A percentile compares a stretch with the other conserved stretches of the same genome.
Evolutionary conservation across 2,329 filamentous ascomycete genomes (phyloP).

Genomic region (Nannizziopsis arthrosporioides): DNA sequence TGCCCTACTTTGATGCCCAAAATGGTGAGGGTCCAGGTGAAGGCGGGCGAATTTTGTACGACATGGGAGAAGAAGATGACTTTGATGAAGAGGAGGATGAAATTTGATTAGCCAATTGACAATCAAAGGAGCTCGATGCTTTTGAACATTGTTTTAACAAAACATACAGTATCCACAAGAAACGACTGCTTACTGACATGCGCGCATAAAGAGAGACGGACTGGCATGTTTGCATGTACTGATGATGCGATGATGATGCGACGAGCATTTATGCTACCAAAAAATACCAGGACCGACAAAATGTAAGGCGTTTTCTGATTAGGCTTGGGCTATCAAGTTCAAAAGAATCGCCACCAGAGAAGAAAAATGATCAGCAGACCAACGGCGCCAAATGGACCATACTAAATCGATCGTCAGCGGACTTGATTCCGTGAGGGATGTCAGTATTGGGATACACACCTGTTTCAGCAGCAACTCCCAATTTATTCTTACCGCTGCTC

Average conservation of each 20-base stretch:
- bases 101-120: constrained; percentile 41
- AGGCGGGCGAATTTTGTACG: constrained; percentile 86
- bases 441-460: constrained; percentile 30
- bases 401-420: constrained; percentile 37
- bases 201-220: too few relatives aligned
- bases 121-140: too few relatives aligned
- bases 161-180: neutral
- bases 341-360: constrained; percentile 90
- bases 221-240: too few relatives aligned
- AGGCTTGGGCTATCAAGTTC: constrained; percentile 9
- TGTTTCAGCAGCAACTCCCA: constrained; percentile 95
- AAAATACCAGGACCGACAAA: too few relatives aligned
- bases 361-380: constrained; percentile 75
- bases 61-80: constrained; percentile 92
- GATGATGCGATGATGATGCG: too few relatives aligned
- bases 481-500: constrained; percentile 88
- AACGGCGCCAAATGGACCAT: constrained; percentile 76
- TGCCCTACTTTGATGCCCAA: constrained; percentile 97
- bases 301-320: too few relatives aligned
- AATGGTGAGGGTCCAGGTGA: constrained; percentile 59
- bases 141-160: too few relatives aligned
- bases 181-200: neutral
- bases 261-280: too few relatives aligned
- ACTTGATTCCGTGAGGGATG: neutral
- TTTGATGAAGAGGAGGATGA: constrained; percentile 96